Conservation (phyloP, 192 early-diverging fungal species). For the Backusella liffmaniae region DNA sequence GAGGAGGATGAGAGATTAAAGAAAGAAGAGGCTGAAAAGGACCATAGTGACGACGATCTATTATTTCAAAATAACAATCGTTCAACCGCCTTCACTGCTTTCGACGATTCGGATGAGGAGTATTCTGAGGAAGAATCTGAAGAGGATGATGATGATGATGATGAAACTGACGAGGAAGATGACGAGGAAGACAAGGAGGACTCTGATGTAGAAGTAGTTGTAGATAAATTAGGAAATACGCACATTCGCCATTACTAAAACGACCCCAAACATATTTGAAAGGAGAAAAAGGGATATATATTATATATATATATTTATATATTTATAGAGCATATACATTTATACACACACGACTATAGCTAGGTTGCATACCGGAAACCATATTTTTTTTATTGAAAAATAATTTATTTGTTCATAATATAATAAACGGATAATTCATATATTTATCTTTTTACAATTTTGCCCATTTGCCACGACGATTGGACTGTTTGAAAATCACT, state of each 20-base stretch:
- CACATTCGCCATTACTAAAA: not conserved
- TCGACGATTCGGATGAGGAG: not conserved
- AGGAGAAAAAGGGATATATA: not conserved
- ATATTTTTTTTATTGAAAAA: not conserved
- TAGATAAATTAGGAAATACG: not conserved
- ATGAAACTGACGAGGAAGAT: slow-evolving; percentile 17
- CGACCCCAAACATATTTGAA: not conserved
- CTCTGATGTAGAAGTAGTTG: not conserved
- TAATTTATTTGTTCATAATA: not conserved
- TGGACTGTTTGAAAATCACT: slow-evolving; percentile 55
- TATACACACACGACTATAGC: not conserved
- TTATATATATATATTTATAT: not conserved
- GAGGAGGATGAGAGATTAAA: slow-evolving; percentile 59
- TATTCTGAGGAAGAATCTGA: slow-evolving; percentile 26
- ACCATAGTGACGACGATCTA: slow-evolving; percentile 41
- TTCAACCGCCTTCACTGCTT: slow-evolving; percentile 36
- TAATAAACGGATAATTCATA: not conserved
- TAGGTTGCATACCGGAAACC: not conserved
- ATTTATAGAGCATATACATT: not conserved
- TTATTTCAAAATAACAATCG: slow-evolving; percentile 54
- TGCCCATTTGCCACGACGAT: slow-evolving; percentile 51
- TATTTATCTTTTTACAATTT: slow-evolving; percentile 56
- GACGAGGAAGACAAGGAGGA: slow-evolving; percentile 9
- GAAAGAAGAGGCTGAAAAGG: slow-evolving; percentile 17
- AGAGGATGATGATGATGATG: not conserved